These are phyloP conservation scores for Lepraria neglecta DNA, from an alignment of 495 filamentous ascomycete genomes.

Conservation along the genomic window DNA sequence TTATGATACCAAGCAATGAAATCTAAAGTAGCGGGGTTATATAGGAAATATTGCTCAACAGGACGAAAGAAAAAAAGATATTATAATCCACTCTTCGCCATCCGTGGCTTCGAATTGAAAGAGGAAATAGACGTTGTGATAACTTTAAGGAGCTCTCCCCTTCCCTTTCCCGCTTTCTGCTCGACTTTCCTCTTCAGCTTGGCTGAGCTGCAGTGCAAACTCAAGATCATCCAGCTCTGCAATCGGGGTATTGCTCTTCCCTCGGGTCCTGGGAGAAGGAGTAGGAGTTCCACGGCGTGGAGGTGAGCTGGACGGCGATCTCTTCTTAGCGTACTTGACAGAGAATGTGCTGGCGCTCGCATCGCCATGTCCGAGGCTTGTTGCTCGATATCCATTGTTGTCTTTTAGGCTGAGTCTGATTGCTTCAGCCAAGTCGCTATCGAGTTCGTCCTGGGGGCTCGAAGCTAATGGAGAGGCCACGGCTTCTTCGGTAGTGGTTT, in stretches of 20 bases:
- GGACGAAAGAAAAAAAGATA: background rate
- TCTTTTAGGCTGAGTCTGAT: conserved; percentile 72
- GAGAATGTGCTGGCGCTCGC: conserved; percentile 28
- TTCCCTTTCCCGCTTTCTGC: conserved; percentile 43
- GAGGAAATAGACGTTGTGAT: background rate
- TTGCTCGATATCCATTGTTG: conserved; percentile 16
- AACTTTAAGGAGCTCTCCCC: conserved; percentile 26
- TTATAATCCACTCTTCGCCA: background rate
- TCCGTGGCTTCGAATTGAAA: background rate
- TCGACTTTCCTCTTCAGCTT: conserved; percentile 68
- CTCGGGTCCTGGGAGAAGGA: conserved; percentile 20
- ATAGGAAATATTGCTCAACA: background rate
- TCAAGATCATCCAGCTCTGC: conserved; percentile 70
- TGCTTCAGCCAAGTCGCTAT: conserved; percentile 71
- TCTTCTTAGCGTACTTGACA: conserved; percentile 46
- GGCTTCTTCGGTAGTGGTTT: conserved; percentile 38
- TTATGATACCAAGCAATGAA: background rate
- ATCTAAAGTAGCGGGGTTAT: background rate
- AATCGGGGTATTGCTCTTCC: conserved; percentile 32
- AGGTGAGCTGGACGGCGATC: conserved; percentile 30
- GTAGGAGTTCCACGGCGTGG: conserved; percentile 20
- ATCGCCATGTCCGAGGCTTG: conserved; percentile 1
- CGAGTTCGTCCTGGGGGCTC: conserved; percentile 48
- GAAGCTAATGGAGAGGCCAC: conserved; percentile 33
- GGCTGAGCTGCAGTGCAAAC: conserved; percentile 74